Conservation (phyloP, 192 early-diverging fungal species). For the Coemansia sp. region DNA sequence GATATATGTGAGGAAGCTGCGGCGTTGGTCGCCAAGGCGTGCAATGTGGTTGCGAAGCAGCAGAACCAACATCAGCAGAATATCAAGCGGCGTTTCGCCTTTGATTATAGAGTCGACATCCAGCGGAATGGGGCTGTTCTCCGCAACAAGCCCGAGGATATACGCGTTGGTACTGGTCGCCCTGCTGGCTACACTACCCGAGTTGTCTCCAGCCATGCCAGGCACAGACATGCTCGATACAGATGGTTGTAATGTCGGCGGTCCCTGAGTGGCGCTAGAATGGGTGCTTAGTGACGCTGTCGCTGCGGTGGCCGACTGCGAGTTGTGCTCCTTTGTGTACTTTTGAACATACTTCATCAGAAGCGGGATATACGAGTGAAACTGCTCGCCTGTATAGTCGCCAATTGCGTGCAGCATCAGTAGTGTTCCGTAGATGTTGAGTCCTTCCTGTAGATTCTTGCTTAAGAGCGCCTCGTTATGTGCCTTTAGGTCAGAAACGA, state of each 20-base stretch:
- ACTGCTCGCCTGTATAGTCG: conserved; percentile 62
- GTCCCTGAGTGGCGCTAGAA: conserved; percentile 2
- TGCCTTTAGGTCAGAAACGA: conserved; percentile 57
- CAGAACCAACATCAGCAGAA: conserved; percentile 52
- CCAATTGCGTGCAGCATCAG: conserved; percentile 67
- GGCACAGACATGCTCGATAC: conserved; percentile 13
- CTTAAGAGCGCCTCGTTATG: conserved; percentile 65
- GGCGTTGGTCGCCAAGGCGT: conserved; percentile 80
- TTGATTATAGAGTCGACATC: conserved; percentile 31
- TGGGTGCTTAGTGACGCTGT: conserved; percentile 11
- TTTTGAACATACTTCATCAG: conserved; percentile 84
- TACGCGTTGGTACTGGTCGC: conserved; percentile 24
- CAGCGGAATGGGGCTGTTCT: conserved; percentile 42
- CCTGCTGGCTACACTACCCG: background rate
- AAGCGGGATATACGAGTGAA: conserved; percentile 70
- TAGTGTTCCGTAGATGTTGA: conserved; percentile 66
- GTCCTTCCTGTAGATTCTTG: conserved; percentile 65
- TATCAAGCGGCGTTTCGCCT: conserved; percentile 45
- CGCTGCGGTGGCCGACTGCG: conserved; percentile 30
- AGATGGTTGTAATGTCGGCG: conserved; percentile 25
- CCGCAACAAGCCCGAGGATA: conserved; percentile 18
- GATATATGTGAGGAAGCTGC: conserved; percentile 77
- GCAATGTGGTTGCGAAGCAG: conserved; percentile 63
- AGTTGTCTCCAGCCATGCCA: background rate
- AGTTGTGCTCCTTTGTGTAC: conserved; percentile 80